Evolutionary conservation across 140 eudicot genomes (phyloP), one percentile per base, ranked within the genome.

Genomic region (Bidens hawaiensis): DNA sequence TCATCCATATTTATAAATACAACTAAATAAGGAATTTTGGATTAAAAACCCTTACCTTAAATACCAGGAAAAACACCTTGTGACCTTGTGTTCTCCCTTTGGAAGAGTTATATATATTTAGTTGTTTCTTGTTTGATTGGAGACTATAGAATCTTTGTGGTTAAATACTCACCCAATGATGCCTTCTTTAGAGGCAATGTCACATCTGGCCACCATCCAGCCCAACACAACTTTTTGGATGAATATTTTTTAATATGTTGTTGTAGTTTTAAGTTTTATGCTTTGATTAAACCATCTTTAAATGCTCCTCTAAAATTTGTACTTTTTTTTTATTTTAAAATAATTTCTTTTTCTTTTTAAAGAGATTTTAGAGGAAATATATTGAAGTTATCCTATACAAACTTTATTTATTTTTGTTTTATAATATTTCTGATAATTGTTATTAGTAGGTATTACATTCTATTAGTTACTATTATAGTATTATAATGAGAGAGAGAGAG

Each of bases 31-130:
- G n/a, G n/a, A n/a, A n/a, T n/a, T n/a, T n/a, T n/a, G n/a, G n/a
- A 27, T 16, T 4, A 21, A 38, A 21, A 50, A 52, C n/a, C 5
- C 38, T 38, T 68, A 68, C 73, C 73, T 68, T 47, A 55, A 42
- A 68, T 41, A 19, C 13, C 45, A 26, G 27, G 9, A 43, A 9
- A 14, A 15, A 33, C 31, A 4, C 38, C 14, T 4, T 12, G 15
- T 25, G 68, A 60, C n/a, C n/a, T n/a, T n/a, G n/a, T n/a, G n/a
- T 22, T 22, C 16, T 4, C 31, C 21, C 11, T 18, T 50, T 14
- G 31, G 46, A n/a, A 65, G 19, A 49, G 30, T 12, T 31, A 6
- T 48, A 12, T 5, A 1, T 34, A 26, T n/a, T 18, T 15, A 16
- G 0, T 11, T 5, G 16, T 18, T 21, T 34, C 49, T 34, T 12